A percentile compares a stretch with the other conserved stretches of the same genome.
phyloP scores from a whole-genome alignment of 148 eudicot genomes.

The Oxyria digyna region DNA sequence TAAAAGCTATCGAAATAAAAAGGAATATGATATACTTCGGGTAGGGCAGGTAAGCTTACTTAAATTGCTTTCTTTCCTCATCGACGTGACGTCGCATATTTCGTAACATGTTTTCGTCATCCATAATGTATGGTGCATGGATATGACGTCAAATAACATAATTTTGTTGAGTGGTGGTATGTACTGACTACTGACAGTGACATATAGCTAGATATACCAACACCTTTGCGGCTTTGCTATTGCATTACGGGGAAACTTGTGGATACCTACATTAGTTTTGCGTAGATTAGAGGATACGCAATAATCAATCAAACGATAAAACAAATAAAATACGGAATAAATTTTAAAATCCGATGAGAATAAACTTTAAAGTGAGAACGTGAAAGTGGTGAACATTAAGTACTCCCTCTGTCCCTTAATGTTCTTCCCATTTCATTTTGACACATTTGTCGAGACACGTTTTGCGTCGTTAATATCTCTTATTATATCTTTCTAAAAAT shows the following conservation, averaged over 20 bases:
- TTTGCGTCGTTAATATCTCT: too few relatives aligned
- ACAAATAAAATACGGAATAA: too few relatives aligned
- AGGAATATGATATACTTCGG: not conserved
- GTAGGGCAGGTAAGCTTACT: not conserved
- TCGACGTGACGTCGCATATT: not conserved
- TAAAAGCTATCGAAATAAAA: too few relatives aligned
- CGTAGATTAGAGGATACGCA: not conserved
- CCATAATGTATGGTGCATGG: not conserved
- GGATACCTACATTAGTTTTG: not conserved
- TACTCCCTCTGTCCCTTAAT: too few relatives aligned
- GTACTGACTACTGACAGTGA: not conserved
- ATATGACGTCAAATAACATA: not conserved
- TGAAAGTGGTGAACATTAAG: too few relatives aligned
- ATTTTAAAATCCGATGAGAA: too few relatives aligned
- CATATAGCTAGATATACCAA: too few relatives aligned
- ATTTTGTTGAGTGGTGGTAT: not conserved
- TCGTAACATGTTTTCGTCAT: not conserved
- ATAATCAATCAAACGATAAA: not conserved
- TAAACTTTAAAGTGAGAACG: too few relatives aligned
- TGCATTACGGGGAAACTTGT: not conserved
- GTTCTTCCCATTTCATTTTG: too few relatives aligned
- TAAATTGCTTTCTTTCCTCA: not conserved
- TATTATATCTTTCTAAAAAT: too few relatives aligned
- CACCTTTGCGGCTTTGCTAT: too few relatives aligned
- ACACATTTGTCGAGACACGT: too few relatives aligned